phyloP scores from a whole-genome alignment of 1,284 basidiomycete genomes.

The Takashimella koratensis region DNA sequence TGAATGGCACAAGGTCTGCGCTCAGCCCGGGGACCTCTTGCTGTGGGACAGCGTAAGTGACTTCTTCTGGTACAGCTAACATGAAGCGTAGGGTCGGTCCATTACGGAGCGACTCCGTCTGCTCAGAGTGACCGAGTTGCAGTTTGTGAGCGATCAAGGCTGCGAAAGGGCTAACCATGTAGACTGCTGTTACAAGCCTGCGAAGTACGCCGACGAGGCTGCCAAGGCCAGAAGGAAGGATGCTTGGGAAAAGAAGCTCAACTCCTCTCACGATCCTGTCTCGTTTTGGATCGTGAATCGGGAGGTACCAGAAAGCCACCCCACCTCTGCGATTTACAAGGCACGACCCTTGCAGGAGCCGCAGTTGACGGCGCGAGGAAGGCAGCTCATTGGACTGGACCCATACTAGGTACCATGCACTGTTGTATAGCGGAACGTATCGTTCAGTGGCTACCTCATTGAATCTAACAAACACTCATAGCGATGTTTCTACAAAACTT shows the following conservation, averaged over 20 bases:
- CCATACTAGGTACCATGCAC: no score
- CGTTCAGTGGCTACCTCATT: no score
- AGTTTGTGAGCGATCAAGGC: background rate
- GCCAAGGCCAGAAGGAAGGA: conserved; percentile 20
- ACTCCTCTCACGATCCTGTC: background rate
- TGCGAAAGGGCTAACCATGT: background rate
- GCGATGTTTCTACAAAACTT: no score
- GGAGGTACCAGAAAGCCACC: no score
- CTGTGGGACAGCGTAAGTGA: conserved; percentile 40
- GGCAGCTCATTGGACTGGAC: conserved; percentile 25
- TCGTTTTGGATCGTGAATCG: no score
- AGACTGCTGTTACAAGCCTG: conserved; percentile 43
- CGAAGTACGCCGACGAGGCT: conserved; percentile 22
- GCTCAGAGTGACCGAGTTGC: conserved; percentile 24
- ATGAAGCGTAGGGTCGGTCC: no score
- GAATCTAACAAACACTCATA: no score
- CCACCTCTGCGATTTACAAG: no score
- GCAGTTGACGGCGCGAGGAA: conserved; percentile 15
- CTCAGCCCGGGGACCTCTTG: conserved; percentile 26
- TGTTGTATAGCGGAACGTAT: no score
- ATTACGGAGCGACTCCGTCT: conserved; percentile 26
- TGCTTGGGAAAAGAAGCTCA: conserved; percentile 16
- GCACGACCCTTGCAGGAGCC: background rate
- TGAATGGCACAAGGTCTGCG: conserved; percentile 29
- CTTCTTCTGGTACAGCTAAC: conserved; percentile 37